Base-by-base conservation (phyloP, 2,329 filamentous ascomycete species). In the Fusarium mangiferae region DNA sequence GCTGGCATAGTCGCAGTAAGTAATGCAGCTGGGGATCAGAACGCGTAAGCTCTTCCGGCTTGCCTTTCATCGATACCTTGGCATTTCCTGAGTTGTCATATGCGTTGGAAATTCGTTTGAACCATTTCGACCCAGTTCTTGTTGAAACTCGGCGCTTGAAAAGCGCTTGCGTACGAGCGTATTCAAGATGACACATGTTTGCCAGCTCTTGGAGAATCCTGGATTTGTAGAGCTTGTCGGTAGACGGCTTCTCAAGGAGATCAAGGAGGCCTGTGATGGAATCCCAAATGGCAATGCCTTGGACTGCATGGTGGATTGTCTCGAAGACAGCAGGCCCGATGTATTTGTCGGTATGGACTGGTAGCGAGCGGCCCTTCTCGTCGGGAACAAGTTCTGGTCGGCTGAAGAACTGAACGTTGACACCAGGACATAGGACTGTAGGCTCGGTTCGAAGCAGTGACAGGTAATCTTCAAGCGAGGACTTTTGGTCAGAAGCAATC, bases 121-220 rank as follows among this genome's bases (percentile, higher is more conserved):
- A 88, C 75, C 80, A 83, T 52, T 84, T 84, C 2, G 52, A 49
- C 9, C 83, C 85, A 0, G 72, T 78, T 1, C 65, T 66, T 1
- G 78, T 80, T 44, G 85, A 80, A 2, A 87, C 72, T 4, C 82
- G 75, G 12, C 85, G 85, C 66, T 83, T 86, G 52, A 88, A 81
- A 0, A 80, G 30, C 18, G 75, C 70, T 44, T 86, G 84, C 0
- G 79, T 74, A 4, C 84, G 83, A 3, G 46, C 57, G 52, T 83
- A 87, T 56, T 87, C 85, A 1, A 85, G 64, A n/a, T 86, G 78
- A 28, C 82, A 85, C 8, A 85, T 61, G 52, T 87, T 87, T 33
- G 82, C 80, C 0, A 87, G 67, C 55, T 88, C 86, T 66, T 88
- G 85, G 5, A 86, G 77, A 14, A 87, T 59, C 3, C 83, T 78